Evolutionary conservation across 371 early-diverging fungal species (phyloP).

Genomic region (Lichtheimia ramosa): DNA sequence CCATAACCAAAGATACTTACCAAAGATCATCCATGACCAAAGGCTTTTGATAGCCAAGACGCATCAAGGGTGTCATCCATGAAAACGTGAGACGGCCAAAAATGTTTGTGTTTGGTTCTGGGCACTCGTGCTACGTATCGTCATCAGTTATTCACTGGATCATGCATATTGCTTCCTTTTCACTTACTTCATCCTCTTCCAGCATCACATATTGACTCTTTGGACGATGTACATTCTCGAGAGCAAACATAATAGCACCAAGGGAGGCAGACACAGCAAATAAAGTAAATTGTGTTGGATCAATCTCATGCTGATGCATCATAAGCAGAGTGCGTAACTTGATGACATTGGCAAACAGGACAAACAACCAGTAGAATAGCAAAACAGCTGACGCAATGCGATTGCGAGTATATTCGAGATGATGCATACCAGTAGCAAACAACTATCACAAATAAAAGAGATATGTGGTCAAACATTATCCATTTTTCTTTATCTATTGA

Average conservation of each 20-base stretch:
- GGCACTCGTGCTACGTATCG: slow-evolving; percentile 43
- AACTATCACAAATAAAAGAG: slow-evolving; percentile 25
- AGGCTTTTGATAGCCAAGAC: slow-evolving; percentile 76
- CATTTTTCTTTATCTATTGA: background rate
- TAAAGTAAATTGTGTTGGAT: slow-evolving; percentile 42
- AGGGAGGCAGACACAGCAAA: slow-evolving; percentile 38
- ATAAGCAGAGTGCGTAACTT: slow-evolving; percentile 62
- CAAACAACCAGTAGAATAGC: slow-evolving; percentile 79
- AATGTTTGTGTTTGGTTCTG: slow-evolving; percentile 84
- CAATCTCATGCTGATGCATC: slow-evolving; percentile 26
- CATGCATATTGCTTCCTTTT: background rate
- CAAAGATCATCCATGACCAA: slow-evolving; percentile 82
- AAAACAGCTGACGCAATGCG: slow-evolving; percentile 69
- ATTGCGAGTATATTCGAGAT: slow-evolving; percentile 67
- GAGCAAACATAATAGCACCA: slow-evolving; percentile 54
- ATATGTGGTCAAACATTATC: slow-evolving; percentile 1
- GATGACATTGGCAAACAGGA: slow-evolving; percentile 41
- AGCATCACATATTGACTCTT: slow-evolving; percentile 59
- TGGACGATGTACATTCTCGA: slow-evolving; percentile 64
- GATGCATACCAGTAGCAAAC: slow-evolving; percentile 62
- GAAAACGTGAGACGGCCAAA: slow-evolving; percentile 83
- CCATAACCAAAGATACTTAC: slow-evolving; percentile 37
- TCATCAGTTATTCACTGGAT: background rate
- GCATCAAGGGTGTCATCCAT: slow-evolving; percentile 93
- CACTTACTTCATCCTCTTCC: slow-evolving; percentile 50